Evolutionary conservation across 2,329 filamentous ascomycete genomes (phyloP).

Genomic region (Pleomassaria siparia): DNA sequence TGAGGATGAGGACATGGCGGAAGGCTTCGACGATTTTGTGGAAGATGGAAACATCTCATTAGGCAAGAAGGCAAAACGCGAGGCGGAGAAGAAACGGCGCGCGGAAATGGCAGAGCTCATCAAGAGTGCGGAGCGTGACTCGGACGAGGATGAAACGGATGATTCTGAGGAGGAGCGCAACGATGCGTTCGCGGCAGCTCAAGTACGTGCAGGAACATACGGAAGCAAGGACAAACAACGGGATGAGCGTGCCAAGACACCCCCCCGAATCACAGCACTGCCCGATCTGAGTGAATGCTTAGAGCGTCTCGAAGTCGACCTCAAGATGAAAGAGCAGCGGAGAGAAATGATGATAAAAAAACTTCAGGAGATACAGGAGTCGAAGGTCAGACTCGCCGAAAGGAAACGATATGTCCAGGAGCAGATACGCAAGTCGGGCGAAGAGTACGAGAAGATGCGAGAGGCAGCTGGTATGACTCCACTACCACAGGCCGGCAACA

Average conservation of each 20-base stretch:
- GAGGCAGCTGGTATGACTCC: conserved; percentile 49
- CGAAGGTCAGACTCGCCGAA: conserved; percentile 67
- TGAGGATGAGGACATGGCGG: conserved; percentile 89
- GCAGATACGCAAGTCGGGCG: conserved; percentile 77
- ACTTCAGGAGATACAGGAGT: conserved; percentile 67
- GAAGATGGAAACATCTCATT: conserved; percentile 80
- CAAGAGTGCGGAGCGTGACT: conserved; percentile 70
- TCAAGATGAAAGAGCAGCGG: conserved; percentile 62
- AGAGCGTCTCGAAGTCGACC: conserved; percentile 61
- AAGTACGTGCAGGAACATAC: conserved; percentile 85
- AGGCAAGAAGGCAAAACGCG: conserved; percentile 75
- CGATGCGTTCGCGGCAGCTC: conserved; percentile 83
- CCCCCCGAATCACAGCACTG: conserved; percentile 74
- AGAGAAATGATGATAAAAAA: conserved; percentile 62
- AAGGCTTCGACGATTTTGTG: conserved; percentile 90
- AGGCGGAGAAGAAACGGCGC: conserved; percentile 65
- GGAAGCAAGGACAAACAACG: conserved; percentile 52
- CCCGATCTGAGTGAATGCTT: conserved; percentile 72
- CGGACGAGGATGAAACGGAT: conserved; percentile 70
- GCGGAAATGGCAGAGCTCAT: conserved; percentile 84
- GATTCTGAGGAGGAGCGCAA: conserved; percentile 64
- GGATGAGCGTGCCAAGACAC: conserved; percentile 57
- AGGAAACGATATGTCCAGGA: conserved; percentile 79
- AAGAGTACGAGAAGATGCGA: conserved; percentile 64
- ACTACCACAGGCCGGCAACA: conserved; percentile 28